A percentile compares a stretch with the other conserved stretches of the same genome.
phyloP scores from a whole-genome alignment of 1,284 basidiomycete species.

The Melampsora larici-populina region DNA sequence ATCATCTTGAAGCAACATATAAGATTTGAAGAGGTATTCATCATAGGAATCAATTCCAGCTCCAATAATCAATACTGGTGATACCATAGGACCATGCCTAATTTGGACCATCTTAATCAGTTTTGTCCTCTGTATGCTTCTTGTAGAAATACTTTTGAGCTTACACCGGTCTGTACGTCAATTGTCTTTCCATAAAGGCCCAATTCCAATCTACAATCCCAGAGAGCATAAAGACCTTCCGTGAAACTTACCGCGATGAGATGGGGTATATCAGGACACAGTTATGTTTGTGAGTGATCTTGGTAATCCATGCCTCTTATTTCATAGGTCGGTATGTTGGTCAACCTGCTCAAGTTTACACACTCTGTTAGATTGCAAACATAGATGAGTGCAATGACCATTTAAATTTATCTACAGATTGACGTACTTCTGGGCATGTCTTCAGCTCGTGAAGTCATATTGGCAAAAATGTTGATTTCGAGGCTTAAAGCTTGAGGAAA shows the following conservation, averaged over 20 bases:
- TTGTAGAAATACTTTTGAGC: too few species aligned
- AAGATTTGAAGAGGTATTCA: constrained; percentile 81
- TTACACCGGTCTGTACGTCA: constrained; percentile 70
- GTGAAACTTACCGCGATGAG: constrained; percentile 51
- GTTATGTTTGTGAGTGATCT: neutral
- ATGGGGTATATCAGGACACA: constrained; percentile 19
- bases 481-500: constrained; percentile 15
- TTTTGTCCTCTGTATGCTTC: too few species aligned
- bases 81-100: constrained; percentile 53
- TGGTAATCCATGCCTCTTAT: constrained; percentile 69
- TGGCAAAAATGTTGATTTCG: constrained; percentile 19
- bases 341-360: constrained; percentile 79
- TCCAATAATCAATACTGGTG: constrained; percentile 74
- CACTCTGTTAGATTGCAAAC: constrained; percentile 81
- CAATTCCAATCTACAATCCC: constrained; percentile 79
- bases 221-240: constrained; percentile 76
- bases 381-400: neutral
- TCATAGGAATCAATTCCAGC: constrained; percentile 91
- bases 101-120: too few species aligned
- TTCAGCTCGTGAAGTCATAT: constrained; percentile 33
- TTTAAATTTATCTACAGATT: neutral
- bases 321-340: constrained; percentile 80
- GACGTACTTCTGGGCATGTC: constrained; percentile 21
- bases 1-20: constrained; percentile 63
- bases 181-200: constrained; percentile 83